Percentiles rank a stretch among this genome's conserved stretches.
phyloP scores from a whole-genome alignment of 2,329 filamentous ascomycete species.

The Claviceps humidiphila region DNA sequence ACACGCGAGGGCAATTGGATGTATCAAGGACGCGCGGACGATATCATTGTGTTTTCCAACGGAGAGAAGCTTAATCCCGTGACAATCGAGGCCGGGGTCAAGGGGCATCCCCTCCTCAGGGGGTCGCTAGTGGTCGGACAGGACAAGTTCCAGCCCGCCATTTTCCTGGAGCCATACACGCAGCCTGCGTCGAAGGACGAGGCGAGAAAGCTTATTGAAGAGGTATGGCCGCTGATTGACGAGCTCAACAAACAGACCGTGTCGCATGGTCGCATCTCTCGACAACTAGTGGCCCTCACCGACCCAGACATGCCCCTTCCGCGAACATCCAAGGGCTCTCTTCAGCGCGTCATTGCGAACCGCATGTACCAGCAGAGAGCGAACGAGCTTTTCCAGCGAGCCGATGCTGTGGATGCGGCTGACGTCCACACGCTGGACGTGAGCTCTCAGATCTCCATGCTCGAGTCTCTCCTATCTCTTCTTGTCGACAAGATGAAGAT shows the following conservation, averaged over 20 bases:
- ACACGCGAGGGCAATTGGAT: slow-evolving; percentile 20
- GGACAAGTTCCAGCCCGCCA: slow-evolving; percentile 30
- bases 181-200: slow-evolving; percentile 14
- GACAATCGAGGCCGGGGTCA: slow-evolving; percentile 21
- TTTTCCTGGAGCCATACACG: slow-evolving; percentile 31
- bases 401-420: slow-evolving; percentile 2
- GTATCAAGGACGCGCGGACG: slow-evolving; percentile 23
- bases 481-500: slow-evolving; percentile 8
- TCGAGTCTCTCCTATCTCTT: slow-evolving; percentile 12
- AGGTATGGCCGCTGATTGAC: slow-evolving; percentile 29
- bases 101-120: slow-evolving; percentile 15
- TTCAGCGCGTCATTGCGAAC: slow-evolving; percentile 27
- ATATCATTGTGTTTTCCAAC: slow-evolving; percentile 27
- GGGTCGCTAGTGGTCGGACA: slow-evolving; percentile 27
- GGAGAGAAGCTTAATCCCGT: slow-evolving; percentile 30
- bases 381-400: slow-evolving; percentile 24
- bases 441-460: slow-evolving; percentile 11
- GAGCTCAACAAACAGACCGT: slow-evolving; percentile 29
- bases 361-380: slow-evolving; percentile 31
- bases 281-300: slow-evolving; percentile 25
- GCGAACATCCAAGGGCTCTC: slow-evolving; percentile 31
- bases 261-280: slow-evolving; percentile 31
- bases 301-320: slow-evolving; percentile 28
- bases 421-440: slow-evolving; percentile 8
- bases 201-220: slow-evolving; percentile 22